Base-by-base conservation (phyloP, 2,329 filamentous ascomycete genomes). In the Alternaria rosae region DNA sequence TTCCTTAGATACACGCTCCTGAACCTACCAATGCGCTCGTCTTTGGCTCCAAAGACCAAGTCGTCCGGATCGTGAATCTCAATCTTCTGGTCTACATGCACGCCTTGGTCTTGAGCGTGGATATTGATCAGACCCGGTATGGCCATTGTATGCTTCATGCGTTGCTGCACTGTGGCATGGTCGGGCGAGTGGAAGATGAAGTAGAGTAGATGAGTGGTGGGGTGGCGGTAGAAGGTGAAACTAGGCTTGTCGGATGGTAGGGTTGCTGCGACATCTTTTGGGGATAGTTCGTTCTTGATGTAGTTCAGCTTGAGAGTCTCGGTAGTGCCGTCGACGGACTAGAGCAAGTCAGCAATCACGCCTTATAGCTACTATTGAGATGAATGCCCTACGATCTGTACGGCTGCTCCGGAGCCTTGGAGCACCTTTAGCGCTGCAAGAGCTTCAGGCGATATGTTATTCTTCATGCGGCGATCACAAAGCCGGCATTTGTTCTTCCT, bases 401-500 rank as follows among this genome's bases (percentile, higher is more conserved):
- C 69, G 8, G 64, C 62, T 15, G 53, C 43, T 2, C 70, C 69
- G 2, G 32, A 30, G 7, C 54, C 35, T 1, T 57, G 15, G 1
- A 77, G 54, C 7, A 58, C 53, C 15, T n/a, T 45, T 1, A 77
- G 59, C 6, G 70, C 72, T 4, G 59, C 54, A 2, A 64, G 35
- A 10, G 70, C 73, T 9, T 64, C 64, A 1, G 67, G 45, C 11
- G 61, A 57, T 32, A 76, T 73, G 6, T 60, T 65, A 51, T 76
- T 74, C 63, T 74, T 74, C 74, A 77, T 76, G 5, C 74, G 71
- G 12, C 72, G 70, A 47, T 76, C 73, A 54, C 75, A 76, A 21
- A 76, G 65, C 7, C 71, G 67, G 44, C 75, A 76, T 59, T 72
- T 69, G 45, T 70, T 75, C 48, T 64, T 66, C 52, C 62, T 67